These are phyloP conservation scores for cucumber (Cucumis sativus) DNA, from an alignment of 306 rosid genomes.

Conservation along the genomic window Cucumber_9930_V3 NC_026660.2:27437001-27437500, in stretches of 20 bases:
- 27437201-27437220: slow-evolving; percentile 75
- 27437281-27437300: slow-evolving; percentile 97
- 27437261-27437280: slow-evolving; percentile 84
- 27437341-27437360: too few relatives aligned
- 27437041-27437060: slow-evolving; percentile 45
- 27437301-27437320: slow-evolving; percentile 92
- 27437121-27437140: slow-evolving; percentile 59
- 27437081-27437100: slow-evolving; percentile 26
- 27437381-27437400: too few relatives aligned
- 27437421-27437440: too few relatives aligned
- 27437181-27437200: slow-evolving; percentile 69
- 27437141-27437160: slow-evolving; percentile 74
- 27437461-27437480: too few relatives aligned
- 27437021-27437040: slow-evolving; percentile 53
- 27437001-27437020: slow-evolving; percentile 53
- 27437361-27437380: too few relatives aligned
- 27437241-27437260: slow-evolving; percentile 74
- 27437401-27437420: too few relatives aligned
- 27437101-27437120: slow-evolving; percentile 47
- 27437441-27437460: too few relatives aligned
- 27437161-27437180: slow-evolving; percentile 68
- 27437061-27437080: slow-evolving; percentile 43
- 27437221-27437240: slow-evolving; percentile 81
- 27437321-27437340: slow-evolving; percentile 5
- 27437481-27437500: too few relatives aligned